Percentiles rank a stretch among this genome's conserved stretches.
Conservation (phyloP, 768 basidiomycete species). For the Boletellus sp. region DNA sequence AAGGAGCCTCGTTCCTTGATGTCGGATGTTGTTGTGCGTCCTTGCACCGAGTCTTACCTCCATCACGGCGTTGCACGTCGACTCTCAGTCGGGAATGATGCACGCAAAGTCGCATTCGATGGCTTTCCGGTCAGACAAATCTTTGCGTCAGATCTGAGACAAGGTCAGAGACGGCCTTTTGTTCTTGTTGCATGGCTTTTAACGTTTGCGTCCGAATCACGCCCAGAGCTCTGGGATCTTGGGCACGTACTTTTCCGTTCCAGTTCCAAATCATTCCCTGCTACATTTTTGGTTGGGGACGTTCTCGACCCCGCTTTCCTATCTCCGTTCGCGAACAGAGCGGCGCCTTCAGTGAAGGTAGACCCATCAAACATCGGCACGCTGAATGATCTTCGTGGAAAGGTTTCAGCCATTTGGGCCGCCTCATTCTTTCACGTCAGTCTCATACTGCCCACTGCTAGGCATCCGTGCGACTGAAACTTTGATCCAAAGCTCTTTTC, state of each 20-base stretch:
- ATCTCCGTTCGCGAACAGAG: conserved; percentile 19
- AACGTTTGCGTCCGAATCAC: not conserved
- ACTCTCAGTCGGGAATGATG: conserved; percentile 40
- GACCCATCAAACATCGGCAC: conserved; percentile 34
- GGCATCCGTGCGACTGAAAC: conserved; percentile 19
- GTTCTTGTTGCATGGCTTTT: not conserved
- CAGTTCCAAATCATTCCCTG: conserved; percentile 49
- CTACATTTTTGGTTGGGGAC: conserved; percentile 53
- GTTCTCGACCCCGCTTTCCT: conserved; percentile 46
- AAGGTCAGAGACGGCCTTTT: conserved; percentile 25
- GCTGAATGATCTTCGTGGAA: conserved; percentile 44
- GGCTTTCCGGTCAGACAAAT: conserved; percentile 38
- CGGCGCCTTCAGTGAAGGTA: conserved; percentile 19
- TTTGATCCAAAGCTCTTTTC: conserved; percentile 27
- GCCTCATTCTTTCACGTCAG: conserved; percentile 43
- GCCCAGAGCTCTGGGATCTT: conserved; percentile 44
- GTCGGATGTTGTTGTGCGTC: conserved; percentile 43
- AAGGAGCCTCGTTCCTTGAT: conserved; percentile 40
- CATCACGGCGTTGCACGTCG: not conserved
- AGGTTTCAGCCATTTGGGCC: conserved; percentile 47
- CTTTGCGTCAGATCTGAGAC: conserved; percentile 37
- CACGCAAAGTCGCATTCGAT: conserved; percentile 38
- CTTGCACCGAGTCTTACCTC: not conserved
- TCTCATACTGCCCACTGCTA: conserved; percentile 10
- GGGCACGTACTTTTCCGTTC: conserved; percentile 60